phyloP scores from a whole-genome alignment of 306 rosid genomes.

The Rosa lucieae region DNA sequence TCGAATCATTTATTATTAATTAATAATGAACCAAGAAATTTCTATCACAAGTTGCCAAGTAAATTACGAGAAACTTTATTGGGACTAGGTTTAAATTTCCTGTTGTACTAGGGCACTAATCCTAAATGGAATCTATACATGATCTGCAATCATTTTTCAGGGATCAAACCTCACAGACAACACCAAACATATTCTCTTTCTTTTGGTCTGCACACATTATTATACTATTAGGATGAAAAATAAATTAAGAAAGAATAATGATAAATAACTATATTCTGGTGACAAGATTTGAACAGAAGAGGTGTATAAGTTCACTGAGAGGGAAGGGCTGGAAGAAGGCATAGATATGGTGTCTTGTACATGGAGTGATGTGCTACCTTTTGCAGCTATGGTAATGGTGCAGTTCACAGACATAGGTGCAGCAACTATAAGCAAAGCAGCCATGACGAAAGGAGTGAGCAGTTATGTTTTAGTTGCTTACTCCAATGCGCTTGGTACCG shows the following conservation, averaged over 20 bases:
- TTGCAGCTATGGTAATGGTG: conserved; percentile 15
- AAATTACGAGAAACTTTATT: background rate
- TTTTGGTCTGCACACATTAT: background rate
- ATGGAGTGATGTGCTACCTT: background rate
- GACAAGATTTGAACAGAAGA: background rate
- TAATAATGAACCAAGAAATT: background rate
- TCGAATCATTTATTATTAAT: background rate
- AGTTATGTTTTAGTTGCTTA: conserved; percentile 4
- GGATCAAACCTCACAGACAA: background rate
- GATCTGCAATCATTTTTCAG: background rate
- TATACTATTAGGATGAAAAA: background rate
- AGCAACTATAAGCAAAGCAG: too few relatives aligned
- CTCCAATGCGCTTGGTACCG: conserved; percentile 7
- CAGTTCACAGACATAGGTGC: conserved; percentile 18
- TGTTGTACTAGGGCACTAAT: background rate
- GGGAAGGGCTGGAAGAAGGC: background rate
- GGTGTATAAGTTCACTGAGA: background rate
- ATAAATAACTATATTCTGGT: background rate
- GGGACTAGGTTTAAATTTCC: background rate
- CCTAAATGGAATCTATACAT: background rate
- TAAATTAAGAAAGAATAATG: too few relatives aligned
- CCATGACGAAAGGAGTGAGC: conserved; percentile 23
- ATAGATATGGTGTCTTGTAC: background rate
- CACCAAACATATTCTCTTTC: background rate
- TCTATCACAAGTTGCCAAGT: background rate